A percentile compares a stretch with the other conserved stretches of the same genome.
Conservation (phyloP, 2,329 filamentous ascomycete genomes). For the Colletotrichum tropicicola region DNA sequence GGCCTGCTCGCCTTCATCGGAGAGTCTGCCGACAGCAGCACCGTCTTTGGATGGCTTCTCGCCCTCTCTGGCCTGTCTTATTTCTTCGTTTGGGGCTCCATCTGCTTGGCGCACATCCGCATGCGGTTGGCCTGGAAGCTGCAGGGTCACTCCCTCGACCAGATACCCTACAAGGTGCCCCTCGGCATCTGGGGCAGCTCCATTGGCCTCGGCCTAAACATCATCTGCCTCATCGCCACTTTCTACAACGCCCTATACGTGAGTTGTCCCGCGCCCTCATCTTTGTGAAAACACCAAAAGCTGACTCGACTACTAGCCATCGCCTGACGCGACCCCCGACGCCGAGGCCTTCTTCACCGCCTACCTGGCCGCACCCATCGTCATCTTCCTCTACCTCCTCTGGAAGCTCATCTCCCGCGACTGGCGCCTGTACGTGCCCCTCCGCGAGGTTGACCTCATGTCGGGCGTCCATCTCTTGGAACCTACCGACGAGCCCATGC, state of each 20-base stretch:
- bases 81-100: conserved; percentile 80
- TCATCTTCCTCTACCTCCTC: conserved; percentile 65
- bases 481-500: conserved; percentile 50
- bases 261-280: conserved; percentile 32
- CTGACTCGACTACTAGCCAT: conserved; percentile 39
- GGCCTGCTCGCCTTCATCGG: conserved; percentile 67
- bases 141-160: conserved; percentile 61
- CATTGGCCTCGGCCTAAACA: conserved; percentile 73
- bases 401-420: conserved; percentile 70
- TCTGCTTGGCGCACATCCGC: conserved; percentile 71
- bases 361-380: conserved; percentile 67
- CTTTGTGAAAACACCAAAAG: background rate
- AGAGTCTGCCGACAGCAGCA: conserved; percentile 39
- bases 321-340: conserved; percentile 40
- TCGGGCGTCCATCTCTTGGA: conserved; percentile 65
- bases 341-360: conserved; percentile 65
- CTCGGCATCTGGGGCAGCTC: conserved; percentile 74
- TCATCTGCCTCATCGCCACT: conserved; percentile 74
- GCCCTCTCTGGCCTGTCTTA: conserved; percentile 77
- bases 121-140: conserved; percentile 70
- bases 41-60: conserved; percentile 72
- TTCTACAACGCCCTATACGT: conserved; percentile 74
- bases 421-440: conserved; percentile 65
- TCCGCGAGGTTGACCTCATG: conserved; percentile 69
- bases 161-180: conserved; percentile 57